A percentile compares a stretch with the other conserved stretches of the same genome.
Conservation (phyloP, 768 basidiomycete species). For the Gyrodon lividus region DNA sequence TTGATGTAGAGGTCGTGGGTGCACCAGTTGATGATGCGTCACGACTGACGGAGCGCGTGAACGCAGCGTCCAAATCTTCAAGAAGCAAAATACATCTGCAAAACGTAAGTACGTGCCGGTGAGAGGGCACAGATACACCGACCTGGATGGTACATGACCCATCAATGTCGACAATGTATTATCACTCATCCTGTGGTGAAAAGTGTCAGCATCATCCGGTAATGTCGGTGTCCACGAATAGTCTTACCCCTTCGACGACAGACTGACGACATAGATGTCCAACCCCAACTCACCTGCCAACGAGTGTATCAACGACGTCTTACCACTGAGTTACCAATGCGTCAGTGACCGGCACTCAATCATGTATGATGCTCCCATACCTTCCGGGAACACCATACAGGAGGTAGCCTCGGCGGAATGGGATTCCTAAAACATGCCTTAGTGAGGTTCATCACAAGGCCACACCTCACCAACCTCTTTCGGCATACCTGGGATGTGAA, state of each 20-base stretch:
- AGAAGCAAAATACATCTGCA: slow-evolving; percentile 85
- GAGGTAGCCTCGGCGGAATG: slow-evolving; percentile 84
- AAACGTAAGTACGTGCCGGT: slow-evolving; percentile 14
- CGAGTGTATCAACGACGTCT: slow-evolving; percentile 84
- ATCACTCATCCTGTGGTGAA: slow-evolving; percentile 73
- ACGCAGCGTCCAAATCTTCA: slow-evolving; percentile 92
- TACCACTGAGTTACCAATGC: slow-evolving; percentile 51
- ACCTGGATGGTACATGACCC: slow-evolving; percentile 87
- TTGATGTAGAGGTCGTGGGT: slow-evolving; percentile 49
- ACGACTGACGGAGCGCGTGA: slow-evolving; percentile 84
- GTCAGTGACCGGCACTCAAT: slow-evolving; percentile 13
- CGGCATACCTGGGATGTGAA: slow-evolving; percentile 69
- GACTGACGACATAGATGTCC: slow-evolving; percentile 88
- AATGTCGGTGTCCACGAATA: slow-evolving; percentile 6
- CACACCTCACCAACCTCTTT: slow-evolving; percentile 60
- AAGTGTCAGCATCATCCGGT: slow-evolving; percentile 9
- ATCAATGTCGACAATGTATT: slow-evolving; percentile 84
- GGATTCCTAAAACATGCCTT: slow-evolving; percentile 57
- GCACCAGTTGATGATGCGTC: slow-evolving; percentile 76
- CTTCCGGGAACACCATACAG: slow-evolving; percentile 86
- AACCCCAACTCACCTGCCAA: slow-evolving; percentile 81
- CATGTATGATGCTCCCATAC: slow-evolving; percentile 34
- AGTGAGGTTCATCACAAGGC: slow-evolving; percentile 18
- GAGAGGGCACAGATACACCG: slow-evolving; percentile 13
- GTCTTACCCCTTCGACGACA: slow-evolving; percentile 81